Evolutionary conservation across 192 early-diverging fungal genomes (phyloP).

Genomic region (Coemansia sp.): DNA sequence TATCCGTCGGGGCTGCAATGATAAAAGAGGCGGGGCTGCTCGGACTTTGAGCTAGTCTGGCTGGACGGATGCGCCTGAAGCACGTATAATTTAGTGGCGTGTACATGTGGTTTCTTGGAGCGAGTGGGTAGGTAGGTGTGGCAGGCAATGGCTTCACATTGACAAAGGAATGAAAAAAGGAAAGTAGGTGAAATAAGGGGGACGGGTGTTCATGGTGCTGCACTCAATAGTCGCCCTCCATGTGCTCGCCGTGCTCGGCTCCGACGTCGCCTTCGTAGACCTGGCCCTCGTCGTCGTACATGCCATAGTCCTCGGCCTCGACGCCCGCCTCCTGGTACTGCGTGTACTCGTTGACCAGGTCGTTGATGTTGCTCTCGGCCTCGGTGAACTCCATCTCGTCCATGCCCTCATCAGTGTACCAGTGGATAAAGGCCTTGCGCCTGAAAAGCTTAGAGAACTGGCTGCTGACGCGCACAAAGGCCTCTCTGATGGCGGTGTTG

Average conservation of each 20-base stretch:
- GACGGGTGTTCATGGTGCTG: too few species aligned
- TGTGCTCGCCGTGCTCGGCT: neutral
- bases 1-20: too few species aligned
- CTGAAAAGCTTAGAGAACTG: constrained; percentile 76
- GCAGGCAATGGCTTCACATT: too few species aligned
- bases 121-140: too few species aligned
- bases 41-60: too few species aligned
- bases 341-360: constrained; percentile 94
- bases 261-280: constrained; percentile 15
- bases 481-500: constrained; percentile 73
- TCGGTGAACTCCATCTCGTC: constrained; percentile 81
- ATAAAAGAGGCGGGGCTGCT: too few species aligned
- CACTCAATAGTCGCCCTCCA: too few species aligned
- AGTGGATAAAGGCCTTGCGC: constrained; percentile 79
- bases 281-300: constrained; percentile 52
- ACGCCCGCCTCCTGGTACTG: constrained; percentile 81
- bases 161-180: too few species aligned
- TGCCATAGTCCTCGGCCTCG: constrained; percentile 53
- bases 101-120: too few species aligned
- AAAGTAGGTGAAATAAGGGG: too few species aligned
- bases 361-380: constrained; percentile 87
- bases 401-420: constrained; percentile 86
- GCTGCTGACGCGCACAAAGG: constrained; percentile 68
- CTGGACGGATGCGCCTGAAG: too few species aligned
- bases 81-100: too few species aligned